Evolutionary conservation across 75 land plant genomes (phyloP).

Genomic region (Pinus taeda): DNA sequence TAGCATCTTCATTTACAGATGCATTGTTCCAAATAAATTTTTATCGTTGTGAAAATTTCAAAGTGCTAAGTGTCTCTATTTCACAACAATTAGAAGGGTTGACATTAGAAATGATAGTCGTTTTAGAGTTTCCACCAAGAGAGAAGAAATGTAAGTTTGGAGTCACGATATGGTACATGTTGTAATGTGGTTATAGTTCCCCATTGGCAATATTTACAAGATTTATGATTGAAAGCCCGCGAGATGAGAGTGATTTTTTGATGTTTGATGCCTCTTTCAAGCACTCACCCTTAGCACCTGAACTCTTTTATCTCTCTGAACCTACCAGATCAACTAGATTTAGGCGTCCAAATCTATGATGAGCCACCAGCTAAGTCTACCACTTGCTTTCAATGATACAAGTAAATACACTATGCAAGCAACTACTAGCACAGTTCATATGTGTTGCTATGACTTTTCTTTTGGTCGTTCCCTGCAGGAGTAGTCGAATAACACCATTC

Average conservation of each 20-base stretch:
- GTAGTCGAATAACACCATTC: conserved; percentile 79
- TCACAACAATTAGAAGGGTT: conserved; percentile 36
- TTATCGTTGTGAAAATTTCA: conserved; percentile 97
- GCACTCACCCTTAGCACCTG: conserved; percentile 96
- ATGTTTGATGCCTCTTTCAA: conserved; percentile 97
- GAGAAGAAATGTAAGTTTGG: conserved; percentile 96
- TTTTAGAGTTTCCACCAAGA: too few relatives aligned
- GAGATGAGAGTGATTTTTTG: conserved; percentile 95
- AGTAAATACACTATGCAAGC: conserved; percentile 98
- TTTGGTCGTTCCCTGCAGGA: conserved; percentile 71
- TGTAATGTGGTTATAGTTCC: too few relatives aligned
- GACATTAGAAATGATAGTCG: too few relatives aligned
- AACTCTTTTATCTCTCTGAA: conserved; percentile 97
- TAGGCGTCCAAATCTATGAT: conserved; percentile 79
- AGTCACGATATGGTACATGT: conserved; percentile 96
- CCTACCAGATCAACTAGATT: conserved; percentile 97
- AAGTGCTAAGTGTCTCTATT: conserved; percentile 89
- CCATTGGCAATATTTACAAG: conserved; percentile 86
- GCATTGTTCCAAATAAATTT: conserved; percentile 95
- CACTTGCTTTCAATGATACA: conserved; percentile 95
- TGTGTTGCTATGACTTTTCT: conserved; percentile 92
- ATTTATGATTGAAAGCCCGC: conserved; percentile 98
- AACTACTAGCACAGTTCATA: conserved; percentile 95
- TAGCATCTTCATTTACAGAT: conserved; percentile 90
- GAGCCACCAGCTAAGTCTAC: conserved; percentile 83